These are phyloP conservation scores for Saccharomycopsis guyanensis DNA, from an alignment of 805 yeast genomes.

Conservation along the genomic window DNA sequence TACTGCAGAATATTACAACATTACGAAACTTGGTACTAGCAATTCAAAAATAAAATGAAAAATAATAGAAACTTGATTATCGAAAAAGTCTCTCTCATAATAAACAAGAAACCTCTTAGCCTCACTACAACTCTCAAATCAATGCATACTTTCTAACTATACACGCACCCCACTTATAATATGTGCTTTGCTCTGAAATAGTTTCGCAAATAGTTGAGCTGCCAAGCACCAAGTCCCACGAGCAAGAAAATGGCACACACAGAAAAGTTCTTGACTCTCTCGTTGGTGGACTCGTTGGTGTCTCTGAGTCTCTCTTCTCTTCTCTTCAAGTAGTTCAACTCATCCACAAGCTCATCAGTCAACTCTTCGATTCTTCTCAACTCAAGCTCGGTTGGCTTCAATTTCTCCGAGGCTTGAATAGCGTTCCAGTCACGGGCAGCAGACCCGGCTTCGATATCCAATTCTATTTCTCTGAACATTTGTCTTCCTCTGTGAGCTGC, in stretches of 20 bases:
- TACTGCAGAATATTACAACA: no score
- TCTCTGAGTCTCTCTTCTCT: slow-evolving; percentile 94
- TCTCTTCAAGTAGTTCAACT: slow-evolving; percentile 71
- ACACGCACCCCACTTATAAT: slow-evolving; percentile 22
- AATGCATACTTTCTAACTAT: no score
- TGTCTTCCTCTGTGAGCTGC: slow-evolving; percentile 34
- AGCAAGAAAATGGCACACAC: slow-evolving; percentile 59
- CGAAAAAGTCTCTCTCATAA: no score
- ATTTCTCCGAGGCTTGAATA: slow-evolving; percentile 83
- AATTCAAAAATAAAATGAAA: no score
- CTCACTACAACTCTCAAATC: no score
- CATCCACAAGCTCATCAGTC: slow-evolving; percentile 72
- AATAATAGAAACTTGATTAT: no score
- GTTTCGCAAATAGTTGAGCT: slow-evolving; percentile 82
- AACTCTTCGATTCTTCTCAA: slow-evolving; percentile 80
- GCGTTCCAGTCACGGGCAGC: slow-evolving; percentile 98
- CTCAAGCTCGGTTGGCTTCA: slow-evolving; percentile 88
- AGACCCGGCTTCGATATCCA: slow-evolving; percentile 92
- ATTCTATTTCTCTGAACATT: slow-evolving; percentile 64
- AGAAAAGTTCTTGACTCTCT: slow-evolving; percentile 86
- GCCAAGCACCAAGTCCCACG: slow-evolving; percentile 83
- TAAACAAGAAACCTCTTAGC: no score
- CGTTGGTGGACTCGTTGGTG: slow-evolving; percentile 93
- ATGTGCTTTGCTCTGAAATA: slow-evolving; percentile 86
- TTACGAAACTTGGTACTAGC: no score